Conservation (phyloP, 2,329 filamentous ascomycete species). For the Penicillium capsulatum region DNA sequence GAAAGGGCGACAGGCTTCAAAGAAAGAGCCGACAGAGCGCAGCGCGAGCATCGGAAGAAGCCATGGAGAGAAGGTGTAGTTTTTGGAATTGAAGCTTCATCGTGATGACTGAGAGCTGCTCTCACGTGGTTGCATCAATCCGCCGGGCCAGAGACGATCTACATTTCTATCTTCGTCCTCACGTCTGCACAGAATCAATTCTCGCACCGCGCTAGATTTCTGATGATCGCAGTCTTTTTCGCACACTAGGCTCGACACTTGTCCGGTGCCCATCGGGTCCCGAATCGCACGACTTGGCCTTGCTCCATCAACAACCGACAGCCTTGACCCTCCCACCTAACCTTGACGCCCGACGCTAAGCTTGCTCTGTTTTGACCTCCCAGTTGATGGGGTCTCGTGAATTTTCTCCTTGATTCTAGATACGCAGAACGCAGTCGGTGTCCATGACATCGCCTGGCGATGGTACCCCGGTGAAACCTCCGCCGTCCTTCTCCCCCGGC, state of each 20-base stretch:
- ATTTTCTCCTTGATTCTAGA: slow-evolving; percentile 15
- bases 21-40: slow-evolving; percentile 13
- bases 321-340: slow-evolving; percentile 6
- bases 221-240: too few species aligned
- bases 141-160: slow-evolving; percentile 1
- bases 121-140: slow-evolving; percentile 27
- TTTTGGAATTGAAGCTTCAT: neutral
- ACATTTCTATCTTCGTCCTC: slow-evolving; percentile 6
- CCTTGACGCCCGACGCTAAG: neutral
- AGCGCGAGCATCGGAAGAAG: slow-evolving; percentile 21
- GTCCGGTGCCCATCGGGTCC: too few species aligned
- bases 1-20: slow-evolving; percentile 15
- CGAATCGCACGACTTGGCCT: slow-evolving; percentile 16
- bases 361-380: neutral
- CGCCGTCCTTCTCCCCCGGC: slow-evolving; percentile 65
- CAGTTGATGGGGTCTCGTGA: slow-evolving; percentile 32
- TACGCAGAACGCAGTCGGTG: slow-evolving; percentile 31
- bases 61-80: slow-evolving; percentile 8
- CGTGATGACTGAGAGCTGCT: slow-evolving; percentile 17
- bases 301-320: slow-evolving; percentile 17
- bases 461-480: slow-evolving; percentile 62
- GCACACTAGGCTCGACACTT: too few species aligned
- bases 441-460: slow-evolving; percentile 67
- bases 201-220: too few species aligned
- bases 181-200: too few species aligned